phyloP scores from a whole-genome alignment of 768 basidiomycete genomes.

The Tulasnella sp. region DNA sequence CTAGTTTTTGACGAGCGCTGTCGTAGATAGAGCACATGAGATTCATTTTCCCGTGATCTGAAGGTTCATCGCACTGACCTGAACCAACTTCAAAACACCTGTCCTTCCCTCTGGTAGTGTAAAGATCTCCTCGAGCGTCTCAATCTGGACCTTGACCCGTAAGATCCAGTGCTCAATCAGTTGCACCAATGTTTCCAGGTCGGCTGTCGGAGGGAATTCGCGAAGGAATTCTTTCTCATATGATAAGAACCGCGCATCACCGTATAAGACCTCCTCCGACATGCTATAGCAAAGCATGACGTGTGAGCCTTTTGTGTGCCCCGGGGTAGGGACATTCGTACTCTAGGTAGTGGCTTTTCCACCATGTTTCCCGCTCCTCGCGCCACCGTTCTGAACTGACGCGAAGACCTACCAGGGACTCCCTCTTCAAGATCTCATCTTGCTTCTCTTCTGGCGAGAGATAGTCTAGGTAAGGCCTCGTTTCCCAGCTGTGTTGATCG shows the following conservation, averaged over 20 bases:
- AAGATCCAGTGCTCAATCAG: background rate
- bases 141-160: background rate
- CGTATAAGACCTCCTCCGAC: conserved; percentile 1
- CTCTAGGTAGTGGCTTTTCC: background rate
- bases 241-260: background rate
- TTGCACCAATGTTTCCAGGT: background rate
- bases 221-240: conserved; percentile 4
- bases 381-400: background rate
- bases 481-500: no score
- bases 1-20: no score
- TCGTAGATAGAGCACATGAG: no score
- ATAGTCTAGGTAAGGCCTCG: no score
- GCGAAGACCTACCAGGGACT: background rate
- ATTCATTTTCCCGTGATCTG: no score
- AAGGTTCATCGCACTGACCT: no score
- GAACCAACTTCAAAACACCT: no score
- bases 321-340: background rate
- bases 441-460: background rate
- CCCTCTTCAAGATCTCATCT: background rate
- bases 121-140: background rate
- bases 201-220: background rate
- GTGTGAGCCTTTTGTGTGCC: no score
- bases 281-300: background rate
- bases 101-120: no score
- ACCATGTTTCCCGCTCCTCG: background rate